Base-by-base conservation (phyloP, 164 flowering plant species). In the Tetrastigma voinierianum region DNA sequence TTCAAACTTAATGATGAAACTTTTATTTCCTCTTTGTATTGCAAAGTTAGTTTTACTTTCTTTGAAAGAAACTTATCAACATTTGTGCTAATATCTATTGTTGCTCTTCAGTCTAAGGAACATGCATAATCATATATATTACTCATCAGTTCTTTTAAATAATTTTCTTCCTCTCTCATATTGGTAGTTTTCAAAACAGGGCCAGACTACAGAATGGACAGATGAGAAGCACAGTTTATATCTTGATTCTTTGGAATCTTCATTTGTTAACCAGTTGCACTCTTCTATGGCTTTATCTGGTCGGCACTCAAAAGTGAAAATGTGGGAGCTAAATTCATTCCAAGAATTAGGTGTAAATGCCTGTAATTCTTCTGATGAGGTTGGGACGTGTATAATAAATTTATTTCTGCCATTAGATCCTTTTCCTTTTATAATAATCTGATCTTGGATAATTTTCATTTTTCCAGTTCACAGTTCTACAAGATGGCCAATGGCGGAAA, bases 191-290 rank as follows among this genome's bases (percentile, higher is more conserved):
- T 57, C 51, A 21, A 66, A 9, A 45, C 77, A 76, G 84, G 78
- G 53, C 16, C 54, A 67, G 43, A 51, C 64, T 4, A 43, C 67
- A 32, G 67, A 51, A 59, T 80, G 84, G 86, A 80, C 86, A 25
- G 59, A 80, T 65, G 77, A 80, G 75, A 80, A 74, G 72, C 86
- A 83, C 72, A 72, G 59, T 43, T 53, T 20, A 25, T 80, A 76
- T 59, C 77, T 83, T 66, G 45, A 69, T 59, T 66, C 46, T 19
- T 69, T 83, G 62, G 86, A 83, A 70, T 61, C 75, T 12, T 78
- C 86, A 46, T 83, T 83, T 75, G 77, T 81, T 23, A 45, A 76
- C 21, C 76, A 80, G 23, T 77, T 83, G 75, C 69, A 74, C 14
- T 49, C 18, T 20, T 78, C 77, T 17, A 74, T 59, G 59, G 45